Evolutionary conservation across 2,329 filamentous ascomycete genomes (phyloP), one percentile per base, ranked within the genome.

Genomic region (Pseudogymnoascus sp.): DNA sequence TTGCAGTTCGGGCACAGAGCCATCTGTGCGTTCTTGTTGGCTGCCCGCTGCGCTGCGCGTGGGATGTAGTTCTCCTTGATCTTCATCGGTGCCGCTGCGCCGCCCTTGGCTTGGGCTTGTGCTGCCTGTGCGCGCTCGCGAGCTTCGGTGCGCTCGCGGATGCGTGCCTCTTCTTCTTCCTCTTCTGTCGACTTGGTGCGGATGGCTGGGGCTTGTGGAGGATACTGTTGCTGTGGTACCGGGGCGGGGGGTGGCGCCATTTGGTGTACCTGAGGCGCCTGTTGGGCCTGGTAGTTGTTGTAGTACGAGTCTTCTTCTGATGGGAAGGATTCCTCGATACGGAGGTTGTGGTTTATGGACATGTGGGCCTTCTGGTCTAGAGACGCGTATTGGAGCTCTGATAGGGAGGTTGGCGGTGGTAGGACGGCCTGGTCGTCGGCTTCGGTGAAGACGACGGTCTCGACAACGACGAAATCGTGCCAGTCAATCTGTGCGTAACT

Each of bases 391-490:
- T 97, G 92, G 15, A 99, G 81, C 69, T 99, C 94, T 65, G 90
- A 89, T 41, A 97, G 84, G 4, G 88, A 92, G 3, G 91, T 94
- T 1, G 94, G 94, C 1, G 92, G 88, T 33, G 93, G 92, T 9
- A 99, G 85, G 65, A 94, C 88, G 37, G 86, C 85, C 65, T 89
- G 84, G 67, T 97, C 92, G 73, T 99, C 94, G 39, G 84, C 83
- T 67, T 96, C 92, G 63, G 85, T 92, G 74, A 99, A 99, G 13
- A 91, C 81, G 60, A 99, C 92, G 0, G 92, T 97, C 75, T 97
- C 94, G 47, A 97, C 92, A 17, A 99, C 89, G 35, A 93, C 87
- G 69, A 99, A 99, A 72, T 97, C 93, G 71, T 96, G 90, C 94
- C 94, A 99, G 74, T 99, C 94, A 65, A 99, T 94, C 68, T 94